Conservation (phyloP, 1,284 basidiomycete species). For the Puccinia horiana region DNA sequence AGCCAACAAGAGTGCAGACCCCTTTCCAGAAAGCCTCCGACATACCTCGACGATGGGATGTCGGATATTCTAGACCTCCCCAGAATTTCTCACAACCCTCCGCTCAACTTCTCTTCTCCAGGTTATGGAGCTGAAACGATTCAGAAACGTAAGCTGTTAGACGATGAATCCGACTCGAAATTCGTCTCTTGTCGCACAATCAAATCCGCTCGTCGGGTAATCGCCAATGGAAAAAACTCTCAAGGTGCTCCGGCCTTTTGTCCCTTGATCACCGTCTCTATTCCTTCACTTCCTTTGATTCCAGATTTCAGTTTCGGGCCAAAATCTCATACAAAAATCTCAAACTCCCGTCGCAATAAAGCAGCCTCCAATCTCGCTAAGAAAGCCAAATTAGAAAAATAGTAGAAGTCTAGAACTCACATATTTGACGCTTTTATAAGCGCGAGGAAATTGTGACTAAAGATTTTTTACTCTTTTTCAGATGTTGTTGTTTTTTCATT, state of each 20-base stretch:
- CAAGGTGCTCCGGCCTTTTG: not conserved
- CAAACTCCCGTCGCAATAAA: not conserved
- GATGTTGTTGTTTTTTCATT: not conserved
- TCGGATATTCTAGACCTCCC: not conserved
- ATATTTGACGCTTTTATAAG: not conserved
- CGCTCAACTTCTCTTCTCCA: not conserved
- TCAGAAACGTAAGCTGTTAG: not conserved
- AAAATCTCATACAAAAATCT: conserved; percentile 4
- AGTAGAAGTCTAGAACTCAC: not conserved
- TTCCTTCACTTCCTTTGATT: not conserved
- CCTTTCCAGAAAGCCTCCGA: not conserved
- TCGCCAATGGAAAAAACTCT: not conserved
- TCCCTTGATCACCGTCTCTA: conserved; percentile 10
- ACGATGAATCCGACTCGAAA: not conserved
- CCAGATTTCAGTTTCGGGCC: not conserved
- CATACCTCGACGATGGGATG: not conserved
- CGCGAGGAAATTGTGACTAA: not conserved
- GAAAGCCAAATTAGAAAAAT: not conserved
- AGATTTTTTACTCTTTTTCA: not conserved
- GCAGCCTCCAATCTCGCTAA: not conserved
- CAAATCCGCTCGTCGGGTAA: conserved; percentile 2
- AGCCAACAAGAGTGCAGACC: not conserved
- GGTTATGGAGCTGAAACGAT: not conserved
- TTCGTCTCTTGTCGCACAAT: conserved; percentile 18
- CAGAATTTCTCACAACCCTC: not conserved